These are phyloP conservation scores for Fusarium mangiferae DNA, from an alignment of 2,329 filamentous ascomycete genomes.

Conservation along the genomic window DNA sequence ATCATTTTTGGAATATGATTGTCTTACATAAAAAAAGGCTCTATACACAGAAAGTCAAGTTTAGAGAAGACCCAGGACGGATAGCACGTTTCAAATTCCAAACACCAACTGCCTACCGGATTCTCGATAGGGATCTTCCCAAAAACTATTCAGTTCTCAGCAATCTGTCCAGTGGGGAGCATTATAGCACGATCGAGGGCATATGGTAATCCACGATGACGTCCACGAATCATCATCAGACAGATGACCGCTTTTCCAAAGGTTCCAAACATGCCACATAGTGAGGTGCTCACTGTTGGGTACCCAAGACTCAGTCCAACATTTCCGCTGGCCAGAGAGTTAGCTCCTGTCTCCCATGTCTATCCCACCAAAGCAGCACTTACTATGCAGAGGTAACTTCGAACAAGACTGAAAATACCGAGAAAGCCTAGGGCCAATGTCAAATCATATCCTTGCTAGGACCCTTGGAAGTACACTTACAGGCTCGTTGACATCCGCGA, in stretches of 20 bases:
- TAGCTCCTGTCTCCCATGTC: rapidly evolving
- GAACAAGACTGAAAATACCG: conserved; percentile 46
- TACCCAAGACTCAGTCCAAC: conserved; percentile 49
- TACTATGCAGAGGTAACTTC: conserved; percentile 48
- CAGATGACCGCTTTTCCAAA: conserved; percentile 50
- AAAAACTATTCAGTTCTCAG: neutral
- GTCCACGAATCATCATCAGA: conserved; percentile 50
- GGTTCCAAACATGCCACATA: conserved; percentile 43
- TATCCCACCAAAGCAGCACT: neutral
- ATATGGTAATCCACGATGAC: conserved; percentile 48
- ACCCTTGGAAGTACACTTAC: neutral
- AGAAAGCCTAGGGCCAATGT: conserved; percentile 33
- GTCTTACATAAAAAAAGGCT: too few relatives aligned
- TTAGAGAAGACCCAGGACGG: neutral
- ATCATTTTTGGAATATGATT: too few relatives aligned
- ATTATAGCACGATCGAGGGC: conserved; percentile 48
- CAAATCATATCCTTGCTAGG: neutral
- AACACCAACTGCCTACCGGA: neutral
- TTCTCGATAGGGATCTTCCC: too few relatives aligned
- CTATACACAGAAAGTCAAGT: neutral
- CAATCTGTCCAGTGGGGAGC: conserved; percentile 25
- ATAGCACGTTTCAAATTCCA: too few relatives aligned
- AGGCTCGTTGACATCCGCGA: conserved; percentile 36
- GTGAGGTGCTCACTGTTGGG: conserved; percentile 41
- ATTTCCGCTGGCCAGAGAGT: conserved; percentile 40